A percentile compares a stretch with the other conserved stretches of the same genome.
phyloP scores from a whole-genome alignment of 352 stramenopile species.

The Phytophthora multivora region DNA sequence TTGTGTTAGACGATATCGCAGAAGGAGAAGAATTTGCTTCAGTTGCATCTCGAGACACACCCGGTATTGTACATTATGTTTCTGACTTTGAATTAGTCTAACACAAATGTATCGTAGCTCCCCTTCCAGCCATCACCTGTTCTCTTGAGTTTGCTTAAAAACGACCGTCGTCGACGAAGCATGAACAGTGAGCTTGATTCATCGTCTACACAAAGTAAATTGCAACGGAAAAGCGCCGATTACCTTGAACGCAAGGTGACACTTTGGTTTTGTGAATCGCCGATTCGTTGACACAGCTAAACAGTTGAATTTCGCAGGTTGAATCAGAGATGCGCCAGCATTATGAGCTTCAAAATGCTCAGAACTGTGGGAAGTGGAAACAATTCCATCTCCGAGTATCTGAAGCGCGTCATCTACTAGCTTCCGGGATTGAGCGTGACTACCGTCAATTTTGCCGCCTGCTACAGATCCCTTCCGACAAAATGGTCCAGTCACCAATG shows the following conservation, averaged over 20 bases:
- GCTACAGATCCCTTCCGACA: conserved; percentile 1
- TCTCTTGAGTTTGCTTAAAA: conserved; percentile 48
- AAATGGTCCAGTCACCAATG: background rate
- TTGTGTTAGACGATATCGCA: conserved; percentile 14
- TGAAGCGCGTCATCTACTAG: conserved; percentile 26
- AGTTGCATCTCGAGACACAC: conserved; percentile 55
- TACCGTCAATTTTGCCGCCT: conserved; percentile 32
- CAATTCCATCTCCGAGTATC: conserved; percentile 42
- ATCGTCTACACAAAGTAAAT: conserved; percentile 28
- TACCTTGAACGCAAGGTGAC: conserved; percentile 60
- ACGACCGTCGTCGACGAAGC: conserved; percentile 31
- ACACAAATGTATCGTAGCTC: conserved; percentile 28
- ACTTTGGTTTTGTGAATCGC: background rate
- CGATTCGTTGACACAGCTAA: conserved; percentile 2
- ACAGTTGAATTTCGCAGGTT: conserved; percentile 29
- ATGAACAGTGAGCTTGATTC: background rate
- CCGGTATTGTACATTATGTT: conserved; percentile 26
- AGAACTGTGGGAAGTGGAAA: conserved; percentile 59
- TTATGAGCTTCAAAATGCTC: conserved; percentile 56
- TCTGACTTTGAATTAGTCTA: background rate
- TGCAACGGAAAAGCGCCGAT: conserved; percentile 39
- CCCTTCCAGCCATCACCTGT: conserved; percentile 61
- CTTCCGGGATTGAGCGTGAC: conserved; percentile 37
- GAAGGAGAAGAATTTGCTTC: conserved; percentile 45
- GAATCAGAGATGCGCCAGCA: conserved; percentile 64